Evolutionary conservation across 345 rosid species (phyloP), one percentile per base, ranked within the genome.

Genomic region (Syzygium grande): DNA sequence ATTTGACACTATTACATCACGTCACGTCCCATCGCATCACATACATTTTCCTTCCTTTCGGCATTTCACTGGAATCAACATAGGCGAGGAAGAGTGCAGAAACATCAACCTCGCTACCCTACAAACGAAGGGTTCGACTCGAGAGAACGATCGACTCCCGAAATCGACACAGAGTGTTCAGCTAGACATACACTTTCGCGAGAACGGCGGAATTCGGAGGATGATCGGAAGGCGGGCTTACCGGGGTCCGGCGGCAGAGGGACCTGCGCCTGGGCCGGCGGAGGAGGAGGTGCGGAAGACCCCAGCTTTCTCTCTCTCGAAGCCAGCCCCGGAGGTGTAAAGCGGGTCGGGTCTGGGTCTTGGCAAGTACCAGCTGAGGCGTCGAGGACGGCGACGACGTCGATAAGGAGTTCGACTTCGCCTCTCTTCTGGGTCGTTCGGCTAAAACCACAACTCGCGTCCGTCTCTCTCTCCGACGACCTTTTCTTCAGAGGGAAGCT

Each of bases 201-300:
- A 52, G 46, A 53, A 14, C 49, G 19, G 49, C 29, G 29, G 58
- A 54, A 58, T 85, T n/a, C 6, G 1, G 13, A 5, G 52, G 43
- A 84, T 51, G 43, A 53, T 52, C 15, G 51, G n/a, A 38, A 43
- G 29, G 0, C 53, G 78, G 84, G 78, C 85, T 88, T 88, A 88
- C 87, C 89, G 55, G 87, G 89, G 87, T 88, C 87, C 52, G 89
- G 56, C 10, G 87, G 84, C 22, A 68, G 68, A 65, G 89, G 77
- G 46, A 85, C 80, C 84, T 73, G 65, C 51, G 87, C n/a, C 34
- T 17, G 87, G 52, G 77, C 25, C 53, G 7, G 46, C 5, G 85
- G 63, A 38, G 86, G 46, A 43, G 46, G 11, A 73, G 87, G n/a
- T 17, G 87, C 34, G 73, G 87, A 88, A 52, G 89, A 84, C 65